phyloP scores from a whole-genome alignment of 2,329 filamentous ascomycete genomes.

The Neofusicoccum parvum region DNA sequence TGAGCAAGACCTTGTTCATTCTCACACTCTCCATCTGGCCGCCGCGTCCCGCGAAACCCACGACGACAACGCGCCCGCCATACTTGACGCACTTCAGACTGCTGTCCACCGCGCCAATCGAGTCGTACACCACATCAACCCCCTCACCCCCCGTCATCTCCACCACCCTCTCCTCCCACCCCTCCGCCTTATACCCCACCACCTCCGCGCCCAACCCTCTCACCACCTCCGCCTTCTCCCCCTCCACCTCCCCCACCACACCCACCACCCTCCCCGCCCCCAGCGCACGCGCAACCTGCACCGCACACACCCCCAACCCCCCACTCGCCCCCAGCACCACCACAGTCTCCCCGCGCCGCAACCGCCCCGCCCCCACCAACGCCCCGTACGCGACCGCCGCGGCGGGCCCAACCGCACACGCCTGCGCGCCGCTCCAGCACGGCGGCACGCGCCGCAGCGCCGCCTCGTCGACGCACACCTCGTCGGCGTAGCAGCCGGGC shows the following conservation, averaged over 20 bases:
- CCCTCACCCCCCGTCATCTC: conserved; percentile 52
- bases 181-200: conserved; percentile 44
- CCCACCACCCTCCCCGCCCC: conserved; percentile 56
- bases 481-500: conserved; percentile 57
- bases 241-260: conserved; percentile 47
- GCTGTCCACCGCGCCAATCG: conserved; percentile 58
- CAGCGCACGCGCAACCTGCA: conserved; percentile 56
- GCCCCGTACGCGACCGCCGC: conserved; percentile 59
- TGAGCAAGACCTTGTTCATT: conserved; percentile 58
- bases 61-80: conserved; percentile 56
- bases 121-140: conserved; percentile 61
- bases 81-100: conserved; percentile 58
- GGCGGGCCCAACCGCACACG: conserved; percentile 57
- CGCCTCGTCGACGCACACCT: conserved; percentile 47
- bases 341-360: conserved; percentile 52
- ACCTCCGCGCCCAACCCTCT: conserved; percentile 44
- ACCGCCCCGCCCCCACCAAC: conserved; percentile 42
- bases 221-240: conserved; percentile 48
- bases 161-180: conserved; percentile 58
- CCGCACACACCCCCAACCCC: conserved; percentile 59
- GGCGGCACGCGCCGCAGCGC: conserved; percentile 50
- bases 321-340: conserved; percentile 60
- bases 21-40: conserved; percentile 57
- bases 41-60: conserved; percentile 60
- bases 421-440: conserved; percentile 50